phyloP scores from a whole-genome alignment of 1,139 yeast species.

The Debaryomyces coudertii region DNA sequence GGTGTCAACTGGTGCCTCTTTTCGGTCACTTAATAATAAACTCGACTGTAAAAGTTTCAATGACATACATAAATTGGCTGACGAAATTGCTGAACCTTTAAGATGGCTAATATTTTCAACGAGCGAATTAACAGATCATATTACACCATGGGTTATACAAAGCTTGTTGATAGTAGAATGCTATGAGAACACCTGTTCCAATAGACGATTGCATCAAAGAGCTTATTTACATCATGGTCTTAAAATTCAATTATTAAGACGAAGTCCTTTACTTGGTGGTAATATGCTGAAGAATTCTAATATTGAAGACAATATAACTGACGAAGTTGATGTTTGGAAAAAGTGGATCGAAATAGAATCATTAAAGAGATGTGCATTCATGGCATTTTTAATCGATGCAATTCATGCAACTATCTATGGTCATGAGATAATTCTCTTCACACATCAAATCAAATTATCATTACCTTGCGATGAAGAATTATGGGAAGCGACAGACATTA shows the following conservation, averaged over 20 bases:
- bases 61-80: conserved; percentile 20
- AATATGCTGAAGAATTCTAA: conserved; percentile 36
- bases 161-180: conserved; percentile 57
- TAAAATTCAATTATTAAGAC: conserved; percentile 61
- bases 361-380: conserved; percentile 23
- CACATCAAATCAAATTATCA: conserved; percentile 23
- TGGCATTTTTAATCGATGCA: conserved; percentile 25
- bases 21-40: conserved; percentile 8
- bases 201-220: conserved; percentile 59
- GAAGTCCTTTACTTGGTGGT: conserved; percentile 65
- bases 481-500: conserved; percentile 19
- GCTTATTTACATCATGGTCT: conserved; percentile 71
- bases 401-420: conserved; percentile 27
- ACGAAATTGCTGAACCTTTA: conserved; percentile 55
- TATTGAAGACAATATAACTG: conserved; percentile 8
- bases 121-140: conserved; percentile 49
- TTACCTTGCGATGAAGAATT: conserved; percentile 25
- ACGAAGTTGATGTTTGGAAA: conserved; percentile 14
- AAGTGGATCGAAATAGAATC: conserved; percentile 27
- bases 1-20: conserved; percentile 55
- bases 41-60: background rate
- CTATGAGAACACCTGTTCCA: conserved; percentile 49
- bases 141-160: conserved; percentile 62
- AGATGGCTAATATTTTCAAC: conserved; percentile 58
- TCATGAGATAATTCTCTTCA: conserved; percentile 19